Base-by-base conservation (phyloP, 2,329 filamentous ascomycete species). In the Allantophomopsis lycopodina region DNA sequence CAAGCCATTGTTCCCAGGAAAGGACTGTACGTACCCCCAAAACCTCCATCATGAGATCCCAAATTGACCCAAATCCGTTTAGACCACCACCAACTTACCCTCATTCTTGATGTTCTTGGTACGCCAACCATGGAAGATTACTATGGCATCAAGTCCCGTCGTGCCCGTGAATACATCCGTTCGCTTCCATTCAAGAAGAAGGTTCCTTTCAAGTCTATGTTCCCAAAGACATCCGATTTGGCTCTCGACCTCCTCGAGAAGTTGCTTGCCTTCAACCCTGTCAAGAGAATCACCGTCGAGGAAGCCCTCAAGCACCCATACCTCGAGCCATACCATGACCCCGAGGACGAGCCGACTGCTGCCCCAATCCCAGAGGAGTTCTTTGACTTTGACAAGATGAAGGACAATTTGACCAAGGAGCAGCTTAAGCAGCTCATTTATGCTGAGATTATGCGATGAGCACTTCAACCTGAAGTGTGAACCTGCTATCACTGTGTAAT, bases 351-450 rank as follows among this genome's bases (percentile, higher is more conserved):
- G 71, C 91, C 91, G 37, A 95, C 86, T 11, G 91, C 91, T 14
- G 84, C 88, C 34, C 88, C 91, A 16, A 98, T 98, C 55, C 91
- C 91, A 16, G 89, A 96, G 61, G 89, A 94, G 60, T 98, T 98
- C 71, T 98, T 98, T 60, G 91, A 98, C 64, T 98, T 98, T 62
- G 91, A 98, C 65, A 95, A 95, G 74, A 94, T 96, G 72, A 98
- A 98, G 77, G 91, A 98, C 62, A 91, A 82, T 55, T 66, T 98
- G 56, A 95, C 83, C 69, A 98, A 98, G 68, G 91, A 98, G 66
- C 87, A 98, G 65, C 65, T 98, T 61, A 96, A 96, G 71, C 74
- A 91, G 56, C 71, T 98, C 59, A 98, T 98, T 63, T 98, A 89
- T 65, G 79, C 95, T 60, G 91, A 98, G 68, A 96, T 96, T 55